Evolutionary conservation across 1,284 basidiomycete genomes (phyloP).

Genomic region (Sanguinoderma infundibulare): DNA sequence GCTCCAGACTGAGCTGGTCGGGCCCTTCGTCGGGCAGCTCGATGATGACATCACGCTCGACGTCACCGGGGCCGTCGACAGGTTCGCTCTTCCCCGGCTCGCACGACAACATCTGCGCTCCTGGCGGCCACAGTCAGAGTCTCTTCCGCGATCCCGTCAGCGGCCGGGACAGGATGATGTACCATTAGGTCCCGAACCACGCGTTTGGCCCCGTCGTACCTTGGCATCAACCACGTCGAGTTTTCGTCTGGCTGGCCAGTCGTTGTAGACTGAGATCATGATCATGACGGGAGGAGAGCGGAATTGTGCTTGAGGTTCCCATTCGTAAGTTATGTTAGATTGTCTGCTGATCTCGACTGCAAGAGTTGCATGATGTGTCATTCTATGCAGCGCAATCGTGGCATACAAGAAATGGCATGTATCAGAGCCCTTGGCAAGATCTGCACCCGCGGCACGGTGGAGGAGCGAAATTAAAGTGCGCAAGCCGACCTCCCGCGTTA

Average conservation of each 20-base stretch:
- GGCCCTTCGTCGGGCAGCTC: conserved; percentile 35
- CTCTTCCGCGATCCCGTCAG: conserved; percentile 17
- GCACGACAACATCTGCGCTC: conserved; percentile 40
- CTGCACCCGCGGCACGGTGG: no score
- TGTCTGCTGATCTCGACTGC: no score
- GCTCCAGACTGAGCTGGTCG: conserved; percentile 24
- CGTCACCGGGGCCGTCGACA: conserved; percentile 10
- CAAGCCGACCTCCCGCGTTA: no score
- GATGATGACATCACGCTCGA: conserved; percentile 26
- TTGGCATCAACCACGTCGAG: conserved; percentile 13
- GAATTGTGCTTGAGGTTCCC: no score
- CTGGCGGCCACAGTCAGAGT: conserved; percentile 33
- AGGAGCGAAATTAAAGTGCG: no score
- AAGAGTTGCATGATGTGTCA: no score
- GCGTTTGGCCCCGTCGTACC: conserved; percentile 10
- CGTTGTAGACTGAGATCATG: conserved; percentile 3
- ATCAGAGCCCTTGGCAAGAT: no score
- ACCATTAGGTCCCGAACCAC: conserved; percentile 21
- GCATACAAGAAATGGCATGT: no score
- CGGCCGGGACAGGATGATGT: conserved; percentile 19
- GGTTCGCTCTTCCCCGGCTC: conserved; percentile 38
- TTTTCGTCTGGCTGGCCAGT: conserved; percentile 14
- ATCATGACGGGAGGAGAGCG: no score
- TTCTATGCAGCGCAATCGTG: no score
- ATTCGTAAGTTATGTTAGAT: no score